Percentiles rank a stretch among this genome's conserved stretches.
phyloP scores from a whole-genome alignment of 129 eudicot genomes.

The Logfia minima region DNA sequence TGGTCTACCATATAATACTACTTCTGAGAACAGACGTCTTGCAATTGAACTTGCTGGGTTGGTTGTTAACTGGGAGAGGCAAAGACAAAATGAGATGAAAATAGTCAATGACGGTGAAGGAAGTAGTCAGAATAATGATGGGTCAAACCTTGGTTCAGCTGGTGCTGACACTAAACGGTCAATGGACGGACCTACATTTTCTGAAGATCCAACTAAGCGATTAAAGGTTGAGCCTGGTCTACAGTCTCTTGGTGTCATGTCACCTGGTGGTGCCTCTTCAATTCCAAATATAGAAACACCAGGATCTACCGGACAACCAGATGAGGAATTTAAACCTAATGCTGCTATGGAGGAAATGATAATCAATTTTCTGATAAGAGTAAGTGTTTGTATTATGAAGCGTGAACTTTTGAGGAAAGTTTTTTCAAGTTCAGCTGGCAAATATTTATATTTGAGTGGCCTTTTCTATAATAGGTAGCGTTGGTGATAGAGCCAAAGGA shows the following conservation, averaged over 20 bases:
- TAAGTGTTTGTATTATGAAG: slow-evolving; percentile 33
- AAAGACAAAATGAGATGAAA: slow-evolving; percentile 89
- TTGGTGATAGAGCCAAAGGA: slow-evolving; percentile 98
- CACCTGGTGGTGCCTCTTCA: slow-evolving; percentile 93
- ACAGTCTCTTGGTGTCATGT: slow-evolving; percentile 82
- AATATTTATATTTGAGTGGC: background rate
- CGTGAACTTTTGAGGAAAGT: background rate
- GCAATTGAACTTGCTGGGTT: slow-evolving; percentile 99
- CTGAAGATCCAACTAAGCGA: slow-evolving; percentile 82
- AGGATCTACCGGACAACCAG: slow-evolving; percentile 88
- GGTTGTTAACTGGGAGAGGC: slow-evolving; percentile 98
- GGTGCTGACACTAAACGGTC: slow-evolving; percentile 58
- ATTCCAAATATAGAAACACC: slow-evolving; percentile 86
- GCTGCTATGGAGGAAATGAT: slow-evolving; percentile 99
- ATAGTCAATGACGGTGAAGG: slow-evolving; percentile 50
- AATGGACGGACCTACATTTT: slow-evolving; percentile 58
- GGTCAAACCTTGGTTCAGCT: slow-evolving; percentile 40
- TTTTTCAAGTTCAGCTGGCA: slow-evolving; percentile 9
- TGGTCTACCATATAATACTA: slow-evolving; percentile 91
- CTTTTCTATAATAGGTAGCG: slow-evolving; percentile 59
- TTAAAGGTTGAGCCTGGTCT: slow-evolving; percentile 95
- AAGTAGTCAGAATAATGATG: slow-evolving; percentile 59
- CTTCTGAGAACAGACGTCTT: slow-evolving; percentile 93
- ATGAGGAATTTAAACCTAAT: slow-evolving; percentile 97
- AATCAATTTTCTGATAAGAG: slow-evolving; percentile 90